Evolutionary conservation across 306 rosid species (phyloP), one percentile per base, ranked within the genome.

Genomic region (Glycine soja): DNA sequence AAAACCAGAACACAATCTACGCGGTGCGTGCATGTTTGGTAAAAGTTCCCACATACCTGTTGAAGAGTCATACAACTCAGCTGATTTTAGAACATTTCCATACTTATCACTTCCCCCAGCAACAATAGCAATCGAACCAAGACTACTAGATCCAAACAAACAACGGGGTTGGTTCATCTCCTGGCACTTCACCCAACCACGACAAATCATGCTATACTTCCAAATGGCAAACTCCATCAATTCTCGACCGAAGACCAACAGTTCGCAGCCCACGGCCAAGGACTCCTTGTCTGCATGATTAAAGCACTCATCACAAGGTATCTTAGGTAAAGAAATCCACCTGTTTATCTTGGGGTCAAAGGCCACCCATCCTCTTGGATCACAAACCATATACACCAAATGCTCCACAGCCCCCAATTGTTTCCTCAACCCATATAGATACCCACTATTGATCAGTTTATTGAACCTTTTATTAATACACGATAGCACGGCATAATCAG

Each of bases 281-380:
- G 96, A 95, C 90, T 95, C 99, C 84, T 93, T 95, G 82, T 95
- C 99, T 9, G 98, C 97, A 53, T 89, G 93, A 82, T 90, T 91
- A 73, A 95, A 95, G 75, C 98, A 95, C 78, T 95, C 99, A 16
- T 95, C 96, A 81, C 98, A 95, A 53, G 99, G 99, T 72, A 91
- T 93, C 85, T 85, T 89, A 54, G 99, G 98, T 74, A 95, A 88
- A 12, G 93, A 14, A 84, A 88, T 91, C 99, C 99, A 95, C 79
- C 85, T 91, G 75, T 87, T 87, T 57, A 88, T 71, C 62, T 30
- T 76, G 2, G 90, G 85, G 73, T 95, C 90, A 82, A 88, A 95
- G 4, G 90, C 94, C 77, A 82, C 97, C 97, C 98, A 95, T 43
- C 91, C 97, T 76, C 89, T 89, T 14, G 91, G 90, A 85, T 93